phyloP scores from a whole-genome alignment of 106 monocot genomes.

The Platanthera guangdongensis region DNA sequence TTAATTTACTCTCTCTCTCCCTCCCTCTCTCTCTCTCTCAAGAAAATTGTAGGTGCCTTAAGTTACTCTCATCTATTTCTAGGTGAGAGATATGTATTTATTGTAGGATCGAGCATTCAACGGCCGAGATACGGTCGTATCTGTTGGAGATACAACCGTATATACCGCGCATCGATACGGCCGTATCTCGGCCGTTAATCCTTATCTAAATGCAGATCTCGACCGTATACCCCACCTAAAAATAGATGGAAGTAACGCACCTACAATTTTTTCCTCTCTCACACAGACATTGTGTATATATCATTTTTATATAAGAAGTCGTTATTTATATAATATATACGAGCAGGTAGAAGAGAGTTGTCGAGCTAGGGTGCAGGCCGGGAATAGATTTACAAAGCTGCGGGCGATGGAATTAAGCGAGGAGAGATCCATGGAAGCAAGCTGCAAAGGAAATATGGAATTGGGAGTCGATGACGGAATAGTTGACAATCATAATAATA shows the following conservation, averaged over 20 bases:
- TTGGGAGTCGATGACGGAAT: conserved; percentile 7
- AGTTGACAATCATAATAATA: background rate
- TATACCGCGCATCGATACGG: too few species aligned
- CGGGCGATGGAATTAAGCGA: background rate
- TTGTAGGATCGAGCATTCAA: too few species aligned
- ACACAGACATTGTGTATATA: background rate
- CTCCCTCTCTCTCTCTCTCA: background rate
- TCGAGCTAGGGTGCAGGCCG: background rate
- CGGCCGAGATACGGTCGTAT: too few species aligned
- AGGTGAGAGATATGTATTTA: too few species aligned
- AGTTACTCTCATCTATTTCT: too few species aligned
- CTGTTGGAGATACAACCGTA: too few species aligned
- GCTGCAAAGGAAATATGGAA: background rate
- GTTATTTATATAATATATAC: background rate
- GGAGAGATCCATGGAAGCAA: conserved; percentile 2
- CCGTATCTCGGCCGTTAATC: too few species aligned
- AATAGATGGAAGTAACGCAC: too few species aligned
- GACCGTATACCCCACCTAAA: too few species aligned
- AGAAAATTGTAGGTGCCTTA: too few species aligned
- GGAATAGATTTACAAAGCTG: background rate
- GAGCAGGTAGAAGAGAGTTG: background rate
- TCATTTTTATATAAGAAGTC: background rate
- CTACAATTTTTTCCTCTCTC: too few species aligned
- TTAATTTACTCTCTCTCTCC: background rate
- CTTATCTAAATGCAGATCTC: too few species aligned